These are phyloP conservation scores for Xylaria telfairii DNA, from an alignment of 495 filamentous ascomycete genomes.

Conservation along the genomic window DNA sequence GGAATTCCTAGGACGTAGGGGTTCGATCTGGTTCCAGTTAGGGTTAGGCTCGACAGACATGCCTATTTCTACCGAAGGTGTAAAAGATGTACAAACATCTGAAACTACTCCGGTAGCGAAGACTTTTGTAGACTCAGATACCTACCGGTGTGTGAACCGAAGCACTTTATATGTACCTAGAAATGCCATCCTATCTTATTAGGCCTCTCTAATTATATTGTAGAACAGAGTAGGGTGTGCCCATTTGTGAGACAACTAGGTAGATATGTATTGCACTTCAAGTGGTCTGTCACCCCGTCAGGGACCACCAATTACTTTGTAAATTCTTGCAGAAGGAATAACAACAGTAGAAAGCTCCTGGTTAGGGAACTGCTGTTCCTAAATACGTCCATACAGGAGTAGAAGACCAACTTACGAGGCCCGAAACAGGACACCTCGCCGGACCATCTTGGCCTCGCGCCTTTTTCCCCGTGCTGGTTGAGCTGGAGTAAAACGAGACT, in stretches of 20 bases:
- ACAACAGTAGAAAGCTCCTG: neutral
- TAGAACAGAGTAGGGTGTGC: neutral
- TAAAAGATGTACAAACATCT: too few species aligned
- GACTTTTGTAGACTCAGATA: neutral
- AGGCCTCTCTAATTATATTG: neutral
- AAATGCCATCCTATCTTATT: neutral
- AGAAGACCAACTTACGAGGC: slow-evolving; percentile 51
- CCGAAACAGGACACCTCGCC: slow-evolving; percentile 60
- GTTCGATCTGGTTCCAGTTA: neutral
- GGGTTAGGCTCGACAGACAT: too few species aligned
- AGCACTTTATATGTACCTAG: neutral
- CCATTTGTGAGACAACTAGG: neutral
- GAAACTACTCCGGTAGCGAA: neutral
- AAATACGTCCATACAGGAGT: neutral
- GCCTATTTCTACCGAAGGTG: neutral
- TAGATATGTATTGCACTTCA: neutral
- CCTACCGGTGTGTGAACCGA: too few species aligned
- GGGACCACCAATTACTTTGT: neutral
- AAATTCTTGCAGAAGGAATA: neutral
- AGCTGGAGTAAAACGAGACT: too few species aligned
- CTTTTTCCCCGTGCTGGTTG: slow-evolving; percentile 18
- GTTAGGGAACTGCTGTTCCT: neutral
- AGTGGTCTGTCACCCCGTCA: neutral
- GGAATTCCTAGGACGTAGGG: neutral
- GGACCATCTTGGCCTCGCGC: slow-evolving; percentile 44